These are phyloP conservation scores for Pleurotus salmoneostramineus DNA, from an alignment of 768 basidiomycete genomes.

Conservation along the genomic window DNA sequence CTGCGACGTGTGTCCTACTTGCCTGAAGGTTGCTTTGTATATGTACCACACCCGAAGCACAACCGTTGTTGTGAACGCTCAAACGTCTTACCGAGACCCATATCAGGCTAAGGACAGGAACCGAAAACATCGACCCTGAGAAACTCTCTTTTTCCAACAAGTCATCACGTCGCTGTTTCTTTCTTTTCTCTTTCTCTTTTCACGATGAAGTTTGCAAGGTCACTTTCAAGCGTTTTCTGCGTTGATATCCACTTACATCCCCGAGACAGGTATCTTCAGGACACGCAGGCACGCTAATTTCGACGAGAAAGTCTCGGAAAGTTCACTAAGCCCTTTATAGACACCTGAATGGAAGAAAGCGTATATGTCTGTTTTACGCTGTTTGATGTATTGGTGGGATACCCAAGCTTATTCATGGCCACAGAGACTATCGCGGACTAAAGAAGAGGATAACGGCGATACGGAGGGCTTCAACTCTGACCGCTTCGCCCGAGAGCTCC, in stretches of 20 bases:
- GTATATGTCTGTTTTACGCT: slow-evolving; percentile 47
- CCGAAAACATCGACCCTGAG: background rate
- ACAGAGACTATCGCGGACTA: slow-evolving; percentile 68
- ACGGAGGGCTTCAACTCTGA: slow-evolving; percentile 30
- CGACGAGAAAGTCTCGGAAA: background rate
- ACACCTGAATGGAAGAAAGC: slow-evolving; percentile 73
- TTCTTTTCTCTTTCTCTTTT: background rate
- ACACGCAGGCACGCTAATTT: slow-evolving; percentile 49
- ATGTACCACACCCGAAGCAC: too few species aligned
- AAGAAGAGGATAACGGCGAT: slow-evolving; percentile 65
- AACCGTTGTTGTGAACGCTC: too few species aligned
- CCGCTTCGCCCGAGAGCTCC: slow-evolving; percentile 7
- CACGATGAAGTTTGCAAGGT: slow-evolving; percentile 61
- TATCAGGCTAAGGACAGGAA: too few species aligned
- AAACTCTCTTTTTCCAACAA: background rate
- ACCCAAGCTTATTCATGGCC: background rate
- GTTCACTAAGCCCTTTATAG: slow-evolving; percentile 27
- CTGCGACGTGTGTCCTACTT: too few species aligned
- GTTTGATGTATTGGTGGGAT: slow-evolving; percentile 1
- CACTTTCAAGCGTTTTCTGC: slow-evolving; percentile 13
- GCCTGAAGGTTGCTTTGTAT: too few species aligned
- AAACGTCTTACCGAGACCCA: too few species aligned
- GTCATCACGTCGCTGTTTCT: background rate
- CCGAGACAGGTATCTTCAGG: slow-evolving; percentile 54
- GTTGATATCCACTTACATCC: background rate